Evolutionary conservation across 441 rosid genomes (phyloP), one percentile per base, ranked within the genome.

Genomic region (Syzygium malaccense): DNA sequence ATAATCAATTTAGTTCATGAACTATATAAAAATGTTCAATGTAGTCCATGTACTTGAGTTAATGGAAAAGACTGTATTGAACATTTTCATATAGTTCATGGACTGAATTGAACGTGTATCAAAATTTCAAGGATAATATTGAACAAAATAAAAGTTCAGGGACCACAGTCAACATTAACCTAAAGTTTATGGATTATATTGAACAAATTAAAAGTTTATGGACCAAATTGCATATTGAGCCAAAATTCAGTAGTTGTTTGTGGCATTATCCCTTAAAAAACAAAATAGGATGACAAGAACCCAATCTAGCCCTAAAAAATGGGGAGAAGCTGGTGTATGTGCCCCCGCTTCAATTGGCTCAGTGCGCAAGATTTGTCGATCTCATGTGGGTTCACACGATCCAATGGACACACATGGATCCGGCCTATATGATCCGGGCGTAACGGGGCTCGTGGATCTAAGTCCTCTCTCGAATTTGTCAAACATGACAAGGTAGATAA

Each of bases 361-460:
- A 0, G 3, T 4, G 26, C 11, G 7, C 3, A 33, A 20, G 14
- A 68, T 8, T 33, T 10, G 26, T 68, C 48, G 4, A 68, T 68
- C 79, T 68, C 79, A 33, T 0, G 0, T 9, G 79, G 14, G 25
- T 33, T 10, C 4, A 8, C 26, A 33, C 7, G 0, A 68, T 33
- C 14, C 20, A 68, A 68, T 5, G 0, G 41, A 68, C 7, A 0
- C 12, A 5, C 1, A 19, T 10, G 7, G 41, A 33, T 19, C 14
- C 1, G 0, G 48, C 79, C 79, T 15, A 64, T 64, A 15, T 8
- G 41, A 64, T 30, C 5, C 1, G 5, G 17, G 37, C 0, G 19
- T n/a, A 62, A 6, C 9, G 58, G 20, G 6, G 41, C 78, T 66
- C 2, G 7, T 18, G 45, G 13, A 66, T 32, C 32, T 32, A 18